Percentiles rank a stretch among this genome's conserved stretches.
Evolutionary conservation across 495 filamentous ascomycete species (phyloP).

Genomic region (Neohortaea acidophila): DNA sequence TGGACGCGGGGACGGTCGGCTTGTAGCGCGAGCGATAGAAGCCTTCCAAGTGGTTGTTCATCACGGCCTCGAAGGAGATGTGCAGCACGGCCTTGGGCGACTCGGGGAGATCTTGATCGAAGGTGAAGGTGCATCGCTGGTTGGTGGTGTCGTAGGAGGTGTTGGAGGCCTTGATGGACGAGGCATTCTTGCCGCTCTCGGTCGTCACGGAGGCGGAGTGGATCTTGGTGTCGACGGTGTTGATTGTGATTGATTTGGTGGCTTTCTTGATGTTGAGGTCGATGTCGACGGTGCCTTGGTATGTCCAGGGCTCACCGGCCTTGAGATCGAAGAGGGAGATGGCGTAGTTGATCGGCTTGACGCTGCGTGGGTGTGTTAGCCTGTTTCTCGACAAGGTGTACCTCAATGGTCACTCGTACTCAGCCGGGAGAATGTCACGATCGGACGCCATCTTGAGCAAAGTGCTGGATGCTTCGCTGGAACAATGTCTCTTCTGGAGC

Average conservation of each 20-base stretch:
- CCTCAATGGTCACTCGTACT: slow-evolving; percentile 5
- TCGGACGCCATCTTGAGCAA: slow-evolving; percentile 19
- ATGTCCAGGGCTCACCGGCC: slow-evolving; percentile 54
- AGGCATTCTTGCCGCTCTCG: slow-evolving; percentile 33
- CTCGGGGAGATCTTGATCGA: slow-evolving; percentile 49
- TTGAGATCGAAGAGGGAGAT: slow-evolving; percentile 70
- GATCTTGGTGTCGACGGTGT: slow-evolving; percentile 50
- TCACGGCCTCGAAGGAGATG: slow-evolving; percentile 66
- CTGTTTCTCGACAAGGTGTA: neutral
- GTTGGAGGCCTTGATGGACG: slow-evolving; percentile 41
- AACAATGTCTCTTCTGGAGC: slow-evolving; percentile 7
- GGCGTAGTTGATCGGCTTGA: slow-evolving; percentile 75
- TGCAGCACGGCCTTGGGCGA: slow-evolving; percentile 45
- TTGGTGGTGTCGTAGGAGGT: slow-evolving; percentile 66
- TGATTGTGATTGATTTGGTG: slow-evolving; percentile 59
- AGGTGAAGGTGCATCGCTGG: slow-evolving; percentile 61
- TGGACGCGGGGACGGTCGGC: slow-evolving; percentile 48
- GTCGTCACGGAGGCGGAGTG: slow-evolving; percentile 34
- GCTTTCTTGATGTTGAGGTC: slow-evolving; percentile 44
- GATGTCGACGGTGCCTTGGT: slow-evolving; percentile 63
- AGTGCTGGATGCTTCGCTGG: slow-evolving; percentile 12
- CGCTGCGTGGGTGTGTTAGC: slow-evolving; percentile 28
- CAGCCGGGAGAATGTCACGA: slow-evolving; percentile 17
- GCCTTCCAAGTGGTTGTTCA: slow-evolving; percentile 79
- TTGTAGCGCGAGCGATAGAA: slow-evolving; percentile 95